Evolutionary conservation across 2,329 filamentous ascomycete species (phyloP).

Genomic region (Penicillium aurantiogriseum): DNA sequence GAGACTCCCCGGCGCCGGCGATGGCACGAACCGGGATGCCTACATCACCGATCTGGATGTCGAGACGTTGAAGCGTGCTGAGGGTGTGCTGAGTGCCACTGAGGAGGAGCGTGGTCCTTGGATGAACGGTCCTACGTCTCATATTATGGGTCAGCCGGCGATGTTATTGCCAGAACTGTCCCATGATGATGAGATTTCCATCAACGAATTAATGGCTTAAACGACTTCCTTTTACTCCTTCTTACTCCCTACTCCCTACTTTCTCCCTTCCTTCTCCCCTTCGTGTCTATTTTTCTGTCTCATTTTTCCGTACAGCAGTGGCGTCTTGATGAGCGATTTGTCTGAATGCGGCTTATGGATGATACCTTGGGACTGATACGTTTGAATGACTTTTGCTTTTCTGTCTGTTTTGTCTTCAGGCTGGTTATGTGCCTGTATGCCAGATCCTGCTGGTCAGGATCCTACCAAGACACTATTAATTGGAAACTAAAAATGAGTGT

Average conservation of each 20-base stretch:
- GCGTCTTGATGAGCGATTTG: slow-evolving; percentile 22
- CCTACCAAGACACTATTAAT: not conserved
- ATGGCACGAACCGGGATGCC: slow-evolving; percentile 76
- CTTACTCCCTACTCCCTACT: not conserved
- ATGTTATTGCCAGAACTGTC: slow-evolving; percentile 32
- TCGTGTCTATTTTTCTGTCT: slow-evolving; percentile 9
- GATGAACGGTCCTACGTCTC: slow-evolving; percentile 46
- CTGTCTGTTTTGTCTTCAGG: not conserved
- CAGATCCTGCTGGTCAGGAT: slow-evolving; percentile 12
- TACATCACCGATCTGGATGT: slow-evolving; percentile 94
- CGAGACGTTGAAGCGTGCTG: slow-evolving; percentile 82
- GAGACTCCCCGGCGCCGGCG: slow-evolving; percentile 69
- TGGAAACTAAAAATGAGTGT: not conserved
- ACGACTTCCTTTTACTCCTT: not conserved
- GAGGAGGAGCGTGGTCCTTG: slow-evolving; percentile 85
- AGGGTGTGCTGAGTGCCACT: slow-evolving; percentile 75
- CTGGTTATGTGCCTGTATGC: not conserved
- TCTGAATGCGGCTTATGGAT: slow-evolving; percentile 20
- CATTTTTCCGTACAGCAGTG: slow-evolving; percentile 25
- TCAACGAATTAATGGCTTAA: slow-evolving; percentile 38
- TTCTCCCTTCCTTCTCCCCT: not conserved
- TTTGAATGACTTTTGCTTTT: slow-evolving; percentile 10
- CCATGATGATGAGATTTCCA: slow-evolving; percentile 33
- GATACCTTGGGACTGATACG: slow-evolving; percentile 19
- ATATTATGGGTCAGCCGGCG: slow-evolving; percentile 38